Evolutionary conservation across 306 rosid species (phyloP).

Genomic region (Nissolia schottii): DNA sequence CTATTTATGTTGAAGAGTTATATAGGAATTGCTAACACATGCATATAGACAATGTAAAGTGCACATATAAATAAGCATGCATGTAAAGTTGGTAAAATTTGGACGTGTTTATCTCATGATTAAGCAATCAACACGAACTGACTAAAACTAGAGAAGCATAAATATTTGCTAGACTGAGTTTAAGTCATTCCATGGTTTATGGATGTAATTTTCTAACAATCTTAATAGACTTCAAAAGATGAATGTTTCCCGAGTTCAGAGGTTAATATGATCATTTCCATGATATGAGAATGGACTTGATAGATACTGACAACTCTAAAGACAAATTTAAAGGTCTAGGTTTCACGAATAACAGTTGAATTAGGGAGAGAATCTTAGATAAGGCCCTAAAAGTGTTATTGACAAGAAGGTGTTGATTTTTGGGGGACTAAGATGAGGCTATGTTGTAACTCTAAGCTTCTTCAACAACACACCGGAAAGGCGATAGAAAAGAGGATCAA

Average conservation of each 20-base stretch:
- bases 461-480: neutral
- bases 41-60: neutral
- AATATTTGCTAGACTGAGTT: neutral
- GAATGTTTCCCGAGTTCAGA: neutral
- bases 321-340: no score
- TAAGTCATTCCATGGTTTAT: neutral
- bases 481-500: neutral
- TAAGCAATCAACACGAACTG: neutral
- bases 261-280: no score
- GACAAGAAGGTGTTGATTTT: neutral
- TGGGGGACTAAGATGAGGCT: neutral
- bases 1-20: no score
- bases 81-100: neutral
- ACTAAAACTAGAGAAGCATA: neutral
- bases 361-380: no score
- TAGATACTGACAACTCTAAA: no score
- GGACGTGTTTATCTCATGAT: neutral
- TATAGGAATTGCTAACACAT: no score
- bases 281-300: no score
- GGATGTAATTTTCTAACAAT: neutral
- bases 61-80: no score
- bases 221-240: neutral
- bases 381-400: neutral
- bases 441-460: neutral
- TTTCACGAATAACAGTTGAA: no score